These are phyloP conservation scores for Entomophthora muscae DNA, from an alignment of 371 early-diverging fungal species.

Conservation along the genomic window DNA sequence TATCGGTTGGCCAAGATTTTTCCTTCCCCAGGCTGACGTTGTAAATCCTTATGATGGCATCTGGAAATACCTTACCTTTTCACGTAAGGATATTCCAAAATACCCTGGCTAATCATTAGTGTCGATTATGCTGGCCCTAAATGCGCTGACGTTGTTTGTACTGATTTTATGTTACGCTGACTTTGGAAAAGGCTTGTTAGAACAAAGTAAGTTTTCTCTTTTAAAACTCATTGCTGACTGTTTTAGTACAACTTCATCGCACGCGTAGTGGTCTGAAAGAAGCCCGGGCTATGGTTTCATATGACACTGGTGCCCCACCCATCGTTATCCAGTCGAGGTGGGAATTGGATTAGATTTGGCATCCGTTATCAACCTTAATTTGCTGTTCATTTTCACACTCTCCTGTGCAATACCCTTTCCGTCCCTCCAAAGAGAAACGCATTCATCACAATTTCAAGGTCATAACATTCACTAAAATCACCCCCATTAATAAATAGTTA, in stretches of 20 bases:
- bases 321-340: not conserved
- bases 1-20: slow-evolving; percentile 40
- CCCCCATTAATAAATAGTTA: too few species aligned
- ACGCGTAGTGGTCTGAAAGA: not conserved
- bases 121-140: slow-evolving; percentile 19
- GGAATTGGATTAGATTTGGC: not conserved
- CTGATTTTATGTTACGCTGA: slow-evolving; percentile 22
- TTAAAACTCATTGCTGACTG: not conserved
- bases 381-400: too few species aligned
- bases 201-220: slow-evolving; percentile 5
- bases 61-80: slow-evolving; percentile 35
- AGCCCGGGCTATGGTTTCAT: not conserved
- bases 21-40: slow-evolving; percentile 12
- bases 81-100: slow-evolving; percentile 15
- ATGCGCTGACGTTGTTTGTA: slow-evolving; percentile 18
- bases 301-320: not conserved
- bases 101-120: slow-evolving; percentile 10
- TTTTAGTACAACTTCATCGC: not conserved
- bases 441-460: too few species aligned
- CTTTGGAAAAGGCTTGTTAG: slow-evolving; percentile 22
- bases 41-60: slow-evolving; percentile 24
- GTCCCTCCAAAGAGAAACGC: too few species aligned
- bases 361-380: too few species aligned
- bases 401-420: too few species aligned
- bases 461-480: too few species aligned